Conservation (phyloP, 805 yeast species). For the Candida nemodendra region DNA sequence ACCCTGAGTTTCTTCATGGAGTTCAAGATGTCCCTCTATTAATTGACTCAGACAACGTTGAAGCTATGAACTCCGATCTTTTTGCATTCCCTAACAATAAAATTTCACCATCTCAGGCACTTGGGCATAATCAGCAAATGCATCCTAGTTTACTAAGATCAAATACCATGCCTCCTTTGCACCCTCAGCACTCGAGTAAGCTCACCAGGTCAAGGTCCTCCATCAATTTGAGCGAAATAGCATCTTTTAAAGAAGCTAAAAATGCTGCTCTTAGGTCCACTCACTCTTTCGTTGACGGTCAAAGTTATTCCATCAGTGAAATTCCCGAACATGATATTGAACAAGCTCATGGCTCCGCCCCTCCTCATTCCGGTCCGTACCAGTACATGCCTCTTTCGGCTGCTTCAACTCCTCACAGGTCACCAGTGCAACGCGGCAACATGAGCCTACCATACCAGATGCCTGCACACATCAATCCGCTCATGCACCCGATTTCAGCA, state of each 20-base stretch:
- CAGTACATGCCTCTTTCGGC: neutral
- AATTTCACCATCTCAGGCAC: slow-evolving; percentile 8
- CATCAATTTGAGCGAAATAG: slow-evolving; percentile 53
- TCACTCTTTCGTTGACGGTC: slow-evolving; percentile 11
- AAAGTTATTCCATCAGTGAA: slow-evolving; percentile 16
- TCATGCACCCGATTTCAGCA: neutral
- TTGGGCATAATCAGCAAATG: slow-evolving; percentile 24
- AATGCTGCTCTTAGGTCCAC: slow-evolving; percentile 27
- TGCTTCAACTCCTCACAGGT: slow-evolving; percentile 1
- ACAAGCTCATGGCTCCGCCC: slow-evolving; percentile 8
- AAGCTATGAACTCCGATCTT: slow-evolving; percentile 11
- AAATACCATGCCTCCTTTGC: slow-evolving; percentile 17
- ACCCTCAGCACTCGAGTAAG: slow-evolving; percentile 11
- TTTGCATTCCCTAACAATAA: slow-evolving; percentile 6
- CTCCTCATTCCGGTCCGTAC: slow-evolving; percentile 6
- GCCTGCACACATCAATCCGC: slow-evolving; percentile 1
- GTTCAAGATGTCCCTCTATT: slow-evolving; percentile 20
- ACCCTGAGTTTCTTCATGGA: slow-evolving; percentile 21
- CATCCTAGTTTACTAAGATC: slow-evolving; percentile 13
- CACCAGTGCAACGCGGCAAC: slow-evolving; percentile 2
- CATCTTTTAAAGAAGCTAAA: slow-evolving; percentile 35
- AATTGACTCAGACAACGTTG: slow-evolving; percentile 25
- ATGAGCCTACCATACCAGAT: neutral
- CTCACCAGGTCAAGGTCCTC: slow-evolving; percentile 48
- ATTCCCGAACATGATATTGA: slow-evolving; percentile 9